Conservation (phyloP, 2,329 filamentous ascomycete species). For the Pestalotiopsis sp. region DNA sequence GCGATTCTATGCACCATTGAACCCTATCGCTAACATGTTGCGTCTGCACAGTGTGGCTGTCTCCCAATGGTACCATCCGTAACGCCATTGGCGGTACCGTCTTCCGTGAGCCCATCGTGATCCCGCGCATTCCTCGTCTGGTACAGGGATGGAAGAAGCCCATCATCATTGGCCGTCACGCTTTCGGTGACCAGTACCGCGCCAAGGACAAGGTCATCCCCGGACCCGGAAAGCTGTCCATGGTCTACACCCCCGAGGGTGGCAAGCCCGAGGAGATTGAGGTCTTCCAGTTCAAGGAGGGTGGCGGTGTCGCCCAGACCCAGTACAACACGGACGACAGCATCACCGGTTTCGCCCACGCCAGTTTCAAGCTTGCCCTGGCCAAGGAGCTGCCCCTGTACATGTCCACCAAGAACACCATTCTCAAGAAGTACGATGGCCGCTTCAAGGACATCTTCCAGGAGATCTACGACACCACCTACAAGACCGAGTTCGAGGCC, state of each 20-base stretch:
- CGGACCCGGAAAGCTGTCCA: conserved; percentile 84
- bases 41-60: conserved; percentile 80
- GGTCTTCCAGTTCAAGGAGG: conserved; percentile 86
- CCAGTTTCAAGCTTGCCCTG: conserved; percentile 93
- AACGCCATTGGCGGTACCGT: conserved; percentile 87
- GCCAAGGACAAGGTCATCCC: conserved; percentile 88
- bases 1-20: neutral
- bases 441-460: conserved; percentile 99
- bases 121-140: conserved; percentile 87
- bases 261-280: conserved; percentile 83
- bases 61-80: conserved; percentile 88
- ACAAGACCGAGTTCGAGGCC: conserved; percentile 86
- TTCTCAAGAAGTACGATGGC: conserved; percentile 98
- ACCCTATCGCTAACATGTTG: conserved; percentile 14
- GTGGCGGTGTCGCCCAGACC: conserved; percentile 87
- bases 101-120: conserved; percentile 98
- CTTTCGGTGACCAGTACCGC: conserved; percentile 98
- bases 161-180: conserved; percentile 98
- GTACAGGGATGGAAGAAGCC: conserved; percentile 98
- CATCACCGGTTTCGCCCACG: conserved; percentile 92
- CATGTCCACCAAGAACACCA: conserved; percentile 99
- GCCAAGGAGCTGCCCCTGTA: conserved; percentile 90
- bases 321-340: conserved; percentile 99
- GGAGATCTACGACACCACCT: conserved; percentile 86
- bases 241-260: conserved; percentile 90